Conservation (phyloP, 176 grass and related monocot genomes). For the Coix lacrymajobi region DNA sequence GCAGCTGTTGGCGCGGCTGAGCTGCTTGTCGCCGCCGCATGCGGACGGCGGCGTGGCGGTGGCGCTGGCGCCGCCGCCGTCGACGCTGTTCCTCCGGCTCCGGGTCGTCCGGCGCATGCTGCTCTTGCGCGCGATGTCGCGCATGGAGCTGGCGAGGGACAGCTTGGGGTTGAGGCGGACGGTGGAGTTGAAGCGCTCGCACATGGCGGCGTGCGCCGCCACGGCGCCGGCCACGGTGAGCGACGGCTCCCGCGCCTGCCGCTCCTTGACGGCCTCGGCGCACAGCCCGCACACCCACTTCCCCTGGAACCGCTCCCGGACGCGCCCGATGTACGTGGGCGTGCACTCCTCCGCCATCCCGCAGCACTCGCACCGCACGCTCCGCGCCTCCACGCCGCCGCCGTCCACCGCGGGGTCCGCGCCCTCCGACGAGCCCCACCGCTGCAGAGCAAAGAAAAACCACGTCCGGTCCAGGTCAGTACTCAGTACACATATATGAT, state of each 20-base stretch:
- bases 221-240: slow-evolving; percentile 47
- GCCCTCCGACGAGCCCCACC: neutral
- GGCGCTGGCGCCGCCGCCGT: neutral
- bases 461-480: neutral
- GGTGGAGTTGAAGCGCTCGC: slow-evolving; percentile 71
- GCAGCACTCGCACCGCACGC: slow-evolving; percentile 86
- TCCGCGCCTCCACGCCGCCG: slow-evolving; percentile 27
- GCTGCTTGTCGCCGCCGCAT: slow-evolving; percentile 16
- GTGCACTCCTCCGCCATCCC: slow-evolving; percentile 88
- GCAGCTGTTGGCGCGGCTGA: slow-evolving; percentile 8
- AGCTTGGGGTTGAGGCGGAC: slow-evolving; percentile 81
- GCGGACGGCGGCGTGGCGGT: neutral
- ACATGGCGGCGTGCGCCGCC: slow-evolving; percentile 50
- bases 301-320: slow-evolving; percentile 62
- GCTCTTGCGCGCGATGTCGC: slow-evolving; percentile 87
- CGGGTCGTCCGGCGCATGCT: slow-evolving; percentile 11
- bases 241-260: slow-evolving; percentile 37
- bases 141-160: slow-evolving; percentile 75
- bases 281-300: slow-evolving; percentile 91
- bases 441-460: neutral
- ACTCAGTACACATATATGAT: neutral
- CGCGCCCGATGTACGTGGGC: slow-evolving; percentile 69
- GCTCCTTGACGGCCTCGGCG: slow-evolving; percentile 76
- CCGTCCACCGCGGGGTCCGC: neutral
- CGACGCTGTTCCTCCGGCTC: neutral